phyloP scores from a whole-genome alignment of 192 early-diverging fungal genomes.

The Umbelopsis ramanniana region DNA sequence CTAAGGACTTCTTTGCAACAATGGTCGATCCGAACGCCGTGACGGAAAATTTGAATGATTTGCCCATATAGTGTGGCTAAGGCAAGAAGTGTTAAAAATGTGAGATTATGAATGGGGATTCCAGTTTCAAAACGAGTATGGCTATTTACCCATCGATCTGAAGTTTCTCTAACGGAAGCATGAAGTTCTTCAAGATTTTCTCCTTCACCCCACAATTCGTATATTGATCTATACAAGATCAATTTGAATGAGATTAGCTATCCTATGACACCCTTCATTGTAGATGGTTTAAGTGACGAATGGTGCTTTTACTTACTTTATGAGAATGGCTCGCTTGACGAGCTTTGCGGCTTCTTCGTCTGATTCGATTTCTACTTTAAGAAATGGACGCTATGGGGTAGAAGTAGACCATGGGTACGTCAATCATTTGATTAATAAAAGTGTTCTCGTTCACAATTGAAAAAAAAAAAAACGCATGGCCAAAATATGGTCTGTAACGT shows the following conservation, averaged over 20 bases:
- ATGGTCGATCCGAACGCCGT: constrained; percentile 78
- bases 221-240: constrained; percentile 57
- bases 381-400: constrained; percentile 72
- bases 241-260: background rate
- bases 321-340: constrained; percentile 82
- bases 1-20: constrained; percentile 72
- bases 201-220: constrained; percentile 78
- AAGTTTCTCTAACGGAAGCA: constrained; percentile 55
- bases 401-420: background rate
- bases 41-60: constrained; percentile 79
- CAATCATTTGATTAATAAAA: background rate
- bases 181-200: constrained; percentile 65
- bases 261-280: no score
- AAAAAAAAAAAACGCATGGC: background rate
- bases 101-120: background rate
- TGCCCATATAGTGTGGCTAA: constrained; percentile 53
- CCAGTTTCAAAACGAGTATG: background rate
- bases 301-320: constrained; percentile 55
- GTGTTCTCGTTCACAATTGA: background rate
- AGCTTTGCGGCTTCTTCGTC: constrained; percentile 74
- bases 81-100: background rate
- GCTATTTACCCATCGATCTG: constrained; percentile 60
- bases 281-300: no score
- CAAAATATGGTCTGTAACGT: constrained; percentile 9
- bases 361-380: constrained; percentile 73